A percentile compares a stretch with the other conserved stretches of the same genome.
phyloP scores from a whole-genome alignment of 2,329 filamentous ascomycete genomes.

The Alternaria panax region DNA sequence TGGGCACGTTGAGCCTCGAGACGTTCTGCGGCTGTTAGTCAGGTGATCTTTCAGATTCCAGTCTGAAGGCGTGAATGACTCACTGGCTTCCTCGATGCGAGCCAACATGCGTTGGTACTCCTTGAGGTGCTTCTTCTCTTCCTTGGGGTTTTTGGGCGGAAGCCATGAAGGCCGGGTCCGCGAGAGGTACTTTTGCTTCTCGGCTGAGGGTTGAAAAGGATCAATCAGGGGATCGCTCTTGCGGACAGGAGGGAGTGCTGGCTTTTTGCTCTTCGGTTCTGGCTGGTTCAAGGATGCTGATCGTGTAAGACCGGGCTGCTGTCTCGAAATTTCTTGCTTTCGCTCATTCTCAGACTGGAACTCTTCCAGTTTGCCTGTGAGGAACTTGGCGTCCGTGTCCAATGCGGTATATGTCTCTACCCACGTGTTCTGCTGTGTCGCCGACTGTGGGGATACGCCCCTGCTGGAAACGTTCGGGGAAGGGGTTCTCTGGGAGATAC shows the following conservation, averaged over 20 bases:
- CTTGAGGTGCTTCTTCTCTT: constrained; percentile 87
- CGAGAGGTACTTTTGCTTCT: constrained; percentile 84
- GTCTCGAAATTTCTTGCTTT: constrained; percentile 60
- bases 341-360: constrained; percentile 70
- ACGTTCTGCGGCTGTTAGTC: constrained; percentile 38
- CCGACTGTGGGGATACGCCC: constrained; percentile 34
- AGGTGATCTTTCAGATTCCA: neutral
- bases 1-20: constrained; percentile 51
- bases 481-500: constrained; percentile 25
- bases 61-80: constrained; percentile 23
- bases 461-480: constrained; percentile 29
- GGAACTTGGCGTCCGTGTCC: constrained; percentile 73
- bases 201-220: constrained; percentile 81
- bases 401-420: constrained; percentile 72
- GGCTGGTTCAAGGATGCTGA: constrained; percentile 40
- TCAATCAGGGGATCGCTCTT: constrained; percentile 84
- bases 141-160: constrained; percentile 84
- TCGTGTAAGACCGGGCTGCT: constrained; percentile 52
- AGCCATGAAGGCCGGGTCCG: constrained; percentile 82
- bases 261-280: constrained; percentile 58
- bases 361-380: constrained; percentile 83
- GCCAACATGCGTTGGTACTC: constrained; percentile 87
- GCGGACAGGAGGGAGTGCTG: constrained; percentile 68
- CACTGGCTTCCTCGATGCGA: constrained; percentile 64
- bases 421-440: constrained; percentile 74